Evolutionary conservation across 192 early-diverging fungal genomes (phyloP).

Genomic region (Powellomyces hirtus): DNA sequence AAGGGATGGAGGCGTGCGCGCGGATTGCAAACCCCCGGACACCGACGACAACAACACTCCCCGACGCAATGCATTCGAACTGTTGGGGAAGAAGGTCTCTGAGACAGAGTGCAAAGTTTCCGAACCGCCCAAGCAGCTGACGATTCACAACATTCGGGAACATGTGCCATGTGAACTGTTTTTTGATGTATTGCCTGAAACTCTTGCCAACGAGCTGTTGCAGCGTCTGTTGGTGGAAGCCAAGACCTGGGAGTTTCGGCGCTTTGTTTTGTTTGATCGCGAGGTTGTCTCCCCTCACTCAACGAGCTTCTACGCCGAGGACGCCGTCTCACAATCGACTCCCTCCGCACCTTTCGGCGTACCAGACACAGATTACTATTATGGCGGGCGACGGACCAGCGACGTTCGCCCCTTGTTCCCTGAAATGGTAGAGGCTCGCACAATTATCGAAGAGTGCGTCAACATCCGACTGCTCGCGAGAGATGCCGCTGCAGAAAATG

Average conservation of each 20-base stretch:
- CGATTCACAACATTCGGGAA: constrained; percentile 13
- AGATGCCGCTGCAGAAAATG: not conserved
- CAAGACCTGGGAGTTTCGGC: constrained; percentile 9
- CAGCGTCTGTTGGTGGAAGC: constrained; percentile 33
- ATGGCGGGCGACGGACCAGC: constrained; percentile 14
- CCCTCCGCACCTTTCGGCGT: not conserved
- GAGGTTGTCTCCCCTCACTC: constrained; percentile 28
- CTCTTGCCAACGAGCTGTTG: constrained; percentile 26
- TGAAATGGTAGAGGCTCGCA: constrained; percentile 7
- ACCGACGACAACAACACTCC: not conserved
- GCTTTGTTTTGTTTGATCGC: constrained; percentile 35
- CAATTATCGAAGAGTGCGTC: constrained; percentile 14
- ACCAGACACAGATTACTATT: constrained; percentile 20
- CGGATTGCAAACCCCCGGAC: not conserved
- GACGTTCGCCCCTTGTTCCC: constrained; percentile 25
- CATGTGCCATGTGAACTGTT: constrained; percentile 49
- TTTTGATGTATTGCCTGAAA: constrained; percentile 31
- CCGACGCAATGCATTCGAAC: not conserved
- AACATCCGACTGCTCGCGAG: constrained; percentile 18
- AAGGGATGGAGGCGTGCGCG: too few species aligned
- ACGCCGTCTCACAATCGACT: not conserved
- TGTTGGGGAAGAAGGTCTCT: not conserved
- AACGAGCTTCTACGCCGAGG: constrained; percentile 18
- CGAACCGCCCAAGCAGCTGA: constrained; percentile 24
- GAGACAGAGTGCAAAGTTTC: not conserved